phyloP scores from a whole-genome alignment of 768 basidiomycete species.

The Russula sp. region DNA sequence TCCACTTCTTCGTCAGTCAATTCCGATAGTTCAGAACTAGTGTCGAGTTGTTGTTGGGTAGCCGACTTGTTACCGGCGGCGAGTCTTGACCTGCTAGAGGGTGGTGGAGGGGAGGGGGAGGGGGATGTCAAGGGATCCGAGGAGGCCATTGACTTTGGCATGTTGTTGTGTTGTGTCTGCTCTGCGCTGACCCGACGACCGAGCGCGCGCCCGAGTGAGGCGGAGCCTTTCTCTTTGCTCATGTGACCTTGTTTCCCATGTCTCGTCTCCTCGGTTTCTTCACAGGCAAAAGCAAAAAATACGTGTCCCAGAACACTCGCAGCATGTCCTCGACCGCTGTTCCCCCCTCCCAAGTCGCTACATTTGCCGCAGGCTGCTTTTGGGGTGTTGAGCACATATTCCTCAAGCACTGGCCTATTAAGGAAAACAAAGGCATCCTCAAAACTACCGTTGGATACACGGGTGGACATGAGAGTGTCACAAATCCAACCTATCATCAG shows the following conservation, averaged over 20 bases:
- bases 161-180: neutral
- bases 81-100: conserved; percentile 23
- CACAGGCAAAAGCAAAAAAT: neutral
- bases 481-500: conserved; percentile 56
- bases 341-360: conserved; percentile 33
- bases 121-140: conserved; percentile 61
- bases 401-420: conserved; percentile 65
- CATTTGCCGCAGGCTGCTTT: conserved; percentile 64
- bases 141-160: conserved; percentile 53
- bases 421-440: conserved; percentile 65
- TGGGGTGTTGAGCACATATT: conserved; percentile 88
- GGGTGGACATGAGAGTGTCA: conserved; percentile 50
- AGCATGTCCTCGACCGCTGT: conserved; percentile 15
- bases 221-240: neutral
- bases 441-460: conserved; percentile 76
- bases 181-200: no score
- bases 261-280: neutral
- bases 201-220: no score
- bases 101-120: conserved; percentile 53
- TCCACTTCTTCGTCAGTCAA: conserved; percentile 79
- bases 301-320: conserved; percentile 13
- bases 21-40: conserved; percentile 74
- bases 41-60: conserved; percentile 42
- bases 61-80: conserved; percentile 26
- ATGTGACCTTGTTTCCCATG: conserved; percentile 11